phyloP scores from a whole-genome alignment of 2,329 filamentous ascomycete genomes.

The Aspergillus unguis region DNA sequence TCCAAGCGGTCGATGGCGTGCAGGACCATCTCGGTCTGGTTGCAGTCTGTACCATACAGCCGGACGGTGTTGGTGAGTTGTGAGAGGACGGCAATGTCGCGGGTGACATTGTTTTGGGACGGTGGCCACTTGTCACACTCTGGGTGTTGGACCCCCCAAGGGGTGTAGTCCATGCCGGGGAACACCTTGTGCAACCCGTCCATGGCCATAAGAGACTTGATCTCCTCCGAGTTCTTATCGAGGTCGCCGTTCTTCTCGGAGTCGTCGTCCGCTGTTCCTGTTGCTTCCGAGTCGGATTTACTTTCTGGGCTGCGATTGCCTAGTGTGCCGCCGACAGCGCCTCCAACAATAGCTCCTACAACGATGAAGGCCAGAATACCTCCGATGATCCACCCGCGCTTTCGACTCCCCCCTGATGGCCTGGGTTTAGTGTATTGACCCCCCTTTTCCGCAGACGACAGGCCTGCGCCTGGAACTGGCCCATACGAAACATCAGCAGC shows the following conservation, averaged over 20 bases:
- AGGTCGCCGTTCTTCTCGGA: conserved; percentile 65
- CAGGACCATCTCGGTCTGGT: conserved; percentile 91
- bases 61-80: conserved; percentile 85
- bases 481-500: conserved; percentile 53
- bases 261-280: conserved; percentile 41
- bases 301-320: conserved; percentile 48
- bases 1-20: conserved; percentile 73
- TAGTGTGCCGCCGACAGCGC: conserved; percentile 69
- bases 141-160: conserved; percentile 85
- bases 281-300: conserved; percentile 13
- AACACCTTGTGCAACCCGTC: conserved; percentile 84
- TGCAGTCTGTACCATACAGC: conserved; percentile 94
- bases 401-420: conserved; percentile 62
- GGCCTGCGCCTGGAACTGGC: conserved; percentile 45
- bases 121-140: conserved; percentile 73
- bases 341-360: conserved; percentile 68
- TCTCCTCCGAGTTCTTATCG: conserved; percentile 69
- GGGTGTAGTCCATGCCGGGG: conserved; percentile 92
- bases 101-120: conserved; percentile 90
- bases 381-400: conserved; percentile 67
- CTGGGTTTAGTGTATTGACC: conserved; percentile 56
- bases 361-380: conserved; percentile 63
- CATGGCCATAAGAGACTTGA: conserved; percentile 79
- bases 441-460: conserved; percentile 55
- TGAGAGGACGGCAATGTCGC: conserved; percentile 83